phyloP scores from a whole-genome alignment of 306 rosid species.

The Comarum palustre region DNA sequence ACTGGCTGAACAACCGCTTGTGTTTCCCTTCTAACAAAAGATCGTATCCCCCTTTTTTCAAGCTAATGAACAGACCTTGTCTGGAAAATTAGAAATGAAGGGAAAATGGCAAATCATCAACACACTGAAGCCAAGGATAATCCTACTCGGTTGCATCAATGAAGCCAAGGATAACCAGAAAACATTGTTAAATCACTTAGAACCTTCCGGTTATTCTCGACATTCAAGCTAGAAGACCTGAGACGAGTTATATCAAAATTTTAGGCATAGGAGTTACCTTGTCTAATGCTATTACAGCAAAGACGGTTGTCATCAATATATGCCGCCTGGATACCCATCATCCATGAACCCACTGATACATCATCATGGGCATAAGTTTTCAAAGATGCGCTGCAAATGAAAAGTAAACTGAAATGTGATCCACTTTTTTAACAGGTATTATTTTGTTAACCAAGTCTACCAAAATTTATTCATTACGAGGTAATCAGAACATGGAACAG shows the following conservation, averaged over 20 bases:
- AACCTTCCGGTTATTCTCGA: not conserved
- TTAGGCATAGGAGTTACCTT: too few relatives aligned
- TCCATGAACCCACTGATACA: slow-evolving; percentile 91
- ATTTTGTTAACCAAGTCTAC: not conserved
- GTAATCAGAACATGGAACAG: not conserved
- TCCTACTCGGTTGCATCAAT: slow-evolving; percentile 23
- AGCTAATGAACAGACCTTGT: slow-evolving; percentile 81
- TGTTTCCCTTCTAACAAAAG: slow-evolving; percentile 4
- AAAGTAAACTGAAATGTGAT: slow-evolving; percentile 20
- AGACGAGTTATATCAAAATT: not conserved
- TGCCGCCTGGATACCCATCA: slow-evolving; percentile 91
- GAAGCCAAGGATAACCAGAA: not conserved
- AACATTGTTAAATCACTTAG: not conserved
- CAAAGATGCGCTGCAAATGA: slow-evolving; percentile 67
- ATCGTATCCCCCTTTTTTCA: slow-evolving; percentile 30
- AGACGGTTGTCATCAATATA: slow-evolving; percentile 89
- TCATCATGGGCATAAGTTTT: slow-evolving; percentile 89
- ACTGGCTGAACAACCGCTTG: not conserved
- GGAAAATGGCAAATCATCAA: slow-evolving; percentile 25
- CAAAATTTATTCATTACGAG: not conserved
- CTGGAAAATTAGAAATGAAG: slow-evolving; percentile 39
- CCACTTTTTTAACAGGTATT: not conserved
- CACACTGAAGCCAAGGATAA: slow-evolving; percentile 14
- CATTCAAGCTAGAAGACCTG: not conserved
- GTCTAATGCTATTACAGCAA: slow-evolving; percentile 80